Percentiles rank a stretch among this genome's conserved stretches.
These are phyloP conservation scores for Mycena alexandri DNA, from an alignment of 768 basidiomycete genomes.

Conservation along the genomic window DNA sequence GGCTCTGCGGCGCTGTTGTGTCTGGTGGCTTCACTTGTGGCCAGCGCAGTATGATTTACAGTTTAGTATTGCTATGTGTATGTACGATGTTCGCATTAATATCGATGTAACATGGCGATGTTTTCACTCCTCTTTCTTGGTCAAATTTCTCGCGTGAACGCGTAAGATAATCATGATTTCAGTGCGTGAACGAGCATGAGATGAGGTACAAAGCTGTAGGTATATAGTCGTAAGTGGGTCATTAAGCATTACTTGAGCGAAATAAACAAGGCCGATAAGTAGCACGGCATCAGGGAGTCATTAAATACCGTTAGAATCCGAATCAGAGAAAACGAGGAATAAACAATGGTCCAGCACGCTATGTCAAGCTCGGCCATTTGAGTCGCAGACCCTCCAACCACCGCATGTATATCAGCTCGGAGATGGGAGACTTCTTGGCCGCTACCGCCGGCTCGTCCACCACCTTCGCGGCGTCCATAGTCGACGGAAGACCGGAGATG, in stretches of 20 bases:
- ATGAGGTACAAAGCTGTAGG: conserved; percentile 22
- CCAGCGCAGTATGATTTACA: background rate
- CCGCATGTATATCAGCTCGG: conserved; percentile 95
- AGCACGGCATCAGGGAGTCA: conserved; percentile 5
- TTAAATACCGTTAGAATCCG: conserved; percentile 29
- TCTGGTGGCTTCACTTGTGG: background rate
- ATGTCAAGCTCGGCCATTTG: conserved; percentile 86
- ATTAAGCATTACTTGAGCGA: conserved; percentile 30
- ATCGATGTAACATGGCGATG: too few species aligned
- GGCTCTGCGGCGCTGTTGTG: conserved; percentile 9
- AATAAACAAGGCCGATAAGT: conserved; percentile 23
- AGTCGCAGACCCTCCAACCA: conserved; percentile 94
- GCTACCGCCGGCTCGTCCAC: conserved; percentile 60
- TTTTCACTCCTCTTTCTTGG: too few species aligned
- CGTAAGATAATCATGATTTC: conserved; percentile 18
- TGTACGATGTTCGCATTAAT: too few species aligned
- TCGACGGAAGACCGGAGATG: conserved; percentile 61
- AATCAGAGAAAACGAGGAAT: conserved; percentile 4
- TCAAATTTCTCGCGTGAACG: too few species aligned
- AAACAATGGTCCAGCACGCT: conserved; percentile 20
- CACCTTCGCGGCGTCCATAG: conserved; percentile 52
- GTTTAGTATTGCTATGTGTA: too few species aligned
- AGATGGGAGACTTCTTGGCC: conserved; percentile 86
- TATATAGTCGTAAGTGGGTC: conserved; percentile 28
- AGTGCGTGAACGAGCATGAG: conserved; percentile 23